phyloP scores from a whole-genome alignment of 495 filamentous ascomycete species.

The Oidiodendron maius region DNA sequence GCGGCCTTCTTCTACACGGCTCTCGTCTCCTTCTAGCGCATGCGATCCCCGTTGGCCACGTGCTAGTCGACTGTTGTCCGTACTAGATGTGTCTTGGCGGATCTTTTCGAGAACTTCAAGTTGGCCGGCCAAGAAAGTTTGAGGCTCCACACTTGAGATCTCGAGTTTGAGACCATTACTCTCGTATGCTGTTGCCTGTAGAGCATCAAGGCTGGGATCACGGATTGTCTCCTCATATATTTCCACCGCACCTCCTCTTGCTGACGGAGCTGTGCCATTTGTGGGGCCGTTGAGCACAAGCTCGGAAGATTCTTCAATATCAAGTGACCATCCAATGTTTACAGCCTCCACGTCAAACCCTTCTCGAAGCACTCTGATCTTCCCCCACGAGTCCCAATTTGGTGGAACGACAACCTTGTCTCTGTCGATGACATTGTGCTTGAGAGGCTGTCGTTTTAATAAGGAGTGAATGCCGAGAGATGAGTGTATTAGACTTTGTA shows the following conservation, averaged over 20 bases:
- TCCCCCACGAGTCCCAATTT: slow-evolving; percentile 98
- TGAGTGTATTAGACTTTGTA: slow-evolving; percentile 81
- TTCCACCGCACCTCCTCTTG: slow-evolving; percentile 52
- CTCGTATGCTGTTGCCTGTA: slow-evolving; percentile 39
- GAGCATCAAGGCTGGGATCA: slow-evolving; percentile 59
- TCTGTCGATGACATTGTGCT: slow-evolving; percentile 92
- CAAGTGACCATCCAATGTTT: slow-evolving; percentile 76
- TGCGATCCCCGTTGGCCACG: slow-evolving; percentile 8
- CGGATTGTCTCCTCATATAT: slow-evolving; percentile 76
- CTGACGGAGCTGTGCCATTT: slow-evolving; percentile 7
- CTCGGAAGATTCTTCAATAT: slow-evolving; percentile 52
- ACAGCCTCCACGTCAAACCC: slow-evolving; percentile 87
- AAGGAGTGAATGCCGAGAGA: slow-evolving; percentile 87
- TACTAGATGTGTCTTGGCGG: slow-evolving; percentile 35
- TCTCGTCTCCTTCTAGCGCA: slow-evolving; percentile 29
- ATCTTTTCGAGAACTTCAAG: slow-evolving; percentile 65
- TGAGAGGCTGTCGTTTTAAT: slow-evolving; percentile 73
- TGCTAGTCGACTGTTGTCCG: slow-evolving; percentile 24
- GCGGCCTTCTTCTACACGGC: slow-evolving; percentile 41
- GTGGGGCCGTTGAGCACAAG: slow-evolving; percentile 18
- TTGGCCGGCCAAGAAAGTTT: slow-evolving; percentile 71
- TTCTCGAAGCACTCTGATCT: slow-evolving; percentile 90
- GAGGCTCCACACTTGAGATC: slow-evolving; percentile 68
- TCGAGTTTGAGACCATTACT: slow-evolving; percentile 52
- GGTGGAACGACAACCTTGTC: slow-evolving; percentile 92